Conservation (phyloP, 306 rosid genomes). For the Quercus parvula region DNA sequence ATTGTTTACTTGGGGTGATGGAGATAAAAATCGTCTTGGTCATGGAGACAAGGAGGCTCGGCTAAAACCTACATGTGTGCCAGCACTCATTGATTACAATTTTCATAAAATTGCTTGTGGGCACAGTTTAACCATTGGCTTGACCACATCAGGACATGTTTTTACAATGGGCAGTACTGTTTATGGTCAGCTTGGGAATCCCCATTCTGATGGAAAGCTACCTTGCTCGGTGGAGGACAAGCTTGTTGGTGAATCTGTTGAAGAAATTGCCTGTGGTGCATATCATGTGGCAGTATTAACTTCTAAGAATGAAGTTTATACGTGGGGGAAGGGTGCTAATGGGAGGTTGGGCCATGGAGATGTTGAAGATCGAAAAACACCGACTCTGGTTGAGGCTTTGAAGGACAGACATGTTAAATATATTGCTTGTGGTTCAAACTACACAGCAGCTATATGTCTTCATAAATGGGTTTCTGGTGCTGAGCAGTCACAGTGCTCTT, state of each 20-base stretch:
- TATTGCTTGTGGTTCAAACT: slow-evolving; percentile 88
- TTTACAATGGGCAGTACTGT: slow-evolving; percentile 95
- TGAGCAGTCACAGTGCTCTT: slow-evolving; percentile 95
- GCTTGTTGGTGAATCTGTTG: slow-evolving; percentile 61
- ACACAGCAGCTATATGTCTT: slow-evolving; percentile 94
- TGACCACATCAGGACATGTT: slow-evolving; percentile 83
- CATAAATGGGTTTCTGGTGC: slow-evolving; percentile 97
- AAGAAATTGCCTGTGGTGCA: slow-evolving; percentile 95
- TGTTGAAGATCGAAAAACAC: slow-evolving; percentile 87
- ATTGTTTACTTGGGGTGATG: slow-evolving; percentile 97
- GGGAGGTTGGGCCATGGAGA: slow-evolving; percentile 99
- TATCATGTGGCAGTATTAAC: slow-evolving; percentile 92
- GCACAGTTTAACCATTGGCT: slow-evolving; percentile 85
- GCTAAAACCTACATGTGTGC: slow-evolving; percentile 88
- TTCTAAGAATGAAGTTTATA: slow-evolving; percentile 89
- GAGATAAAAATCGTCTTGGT: slow-evolving; percentile 94
- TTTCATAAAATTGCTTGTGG: slow-evolving; percentile 94
- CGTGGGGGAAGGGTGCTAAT: slow-evolving; percentile 99
- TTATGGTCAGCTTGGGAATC: slow-evolving; percentile 98
- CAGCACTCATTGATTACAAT: slow-evolving; percentile 78
- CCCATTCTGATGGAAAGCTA: slow-evolving; percentile 79
- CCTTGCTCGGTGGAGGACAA: slow-evolving; percentile 86
- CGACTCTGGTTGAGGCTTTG: slow-evolving; percentile 81
- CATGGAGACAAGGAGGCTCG: slow-evolving; percentile 97
- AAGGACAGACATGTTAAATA: slow-evolving; percentile 88